phyloP scores from a whole-genome alignment of 75 land plant species.

The Cryptomeria japonica region DNA sequence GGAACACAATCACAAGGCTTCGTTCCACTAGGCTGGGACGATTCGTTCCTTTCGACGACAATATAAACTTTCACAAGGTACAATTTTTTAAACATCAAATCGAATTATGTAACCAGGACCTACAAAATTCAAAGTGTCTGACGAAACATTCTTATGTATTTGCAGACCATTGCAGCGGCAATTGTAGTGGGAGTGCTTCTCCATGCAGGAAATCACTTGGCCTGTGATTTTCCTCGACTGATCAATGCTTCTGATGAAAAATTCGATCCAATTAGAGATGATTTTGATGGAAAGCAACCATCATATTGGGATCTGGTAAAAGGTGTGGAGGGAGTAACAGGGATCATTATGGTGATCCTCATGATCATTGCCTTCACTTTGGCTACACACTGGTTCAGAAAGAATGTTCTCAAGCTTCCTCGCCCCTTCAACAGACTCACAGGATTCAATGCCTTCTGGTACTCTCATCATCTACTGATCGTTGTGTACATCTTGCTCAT shows the following conservation, averaged over 20 bases:
- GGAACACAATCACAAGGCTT: constrained; percentile 89
- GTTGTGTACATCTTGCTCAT: constrained; percentile 72
- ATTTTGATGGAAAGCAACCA: constrained; percentile 48
- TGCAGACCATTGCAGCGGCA: constrained; percentile 80
- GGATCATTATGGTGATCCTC: constrained; percentile 62
- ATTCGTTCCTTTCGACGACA: constrained; percentile 91
- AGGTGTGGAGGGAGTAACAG: constrained; percentile 64
- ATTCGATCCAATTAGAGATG: constrained; percentile 15
- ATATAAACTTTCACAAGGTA: constrained; percentile 93
- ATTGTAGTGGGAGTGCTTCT: constrained; percentile 72
- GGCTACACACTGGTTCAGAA: constrained; percentile 70
- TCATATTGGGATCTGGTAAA: constrained; percentile 41
- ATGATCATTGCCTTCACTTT: constrained; percentile 72
- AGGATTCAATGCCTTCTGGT: constrained; percentile 92
- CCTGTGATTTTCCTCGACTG: constrained; percentile 72
- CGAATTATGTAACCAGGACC: neutral
- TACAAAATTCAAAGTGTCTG: too few relatives aligned
- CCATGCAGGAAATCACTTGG: constrained; percentile 64
- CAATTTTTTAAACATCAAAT: neutral
- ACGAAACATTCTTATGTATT: neutral
- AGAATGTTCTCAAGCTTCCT: constrained; percentile 68
- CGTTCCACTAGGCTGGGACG: constrained; percentile 76
- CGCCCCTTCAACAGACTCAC: constrained; percentile 75
- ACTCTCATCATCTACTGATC: constrained; percentile 73
- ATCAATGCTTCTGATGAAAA: constrained; percentile 13